These are phyloP conservation scores for Lepidium africanum DNA, from an alignment of 345 rosid genomes.

Conservation along the genomic window DNA sequence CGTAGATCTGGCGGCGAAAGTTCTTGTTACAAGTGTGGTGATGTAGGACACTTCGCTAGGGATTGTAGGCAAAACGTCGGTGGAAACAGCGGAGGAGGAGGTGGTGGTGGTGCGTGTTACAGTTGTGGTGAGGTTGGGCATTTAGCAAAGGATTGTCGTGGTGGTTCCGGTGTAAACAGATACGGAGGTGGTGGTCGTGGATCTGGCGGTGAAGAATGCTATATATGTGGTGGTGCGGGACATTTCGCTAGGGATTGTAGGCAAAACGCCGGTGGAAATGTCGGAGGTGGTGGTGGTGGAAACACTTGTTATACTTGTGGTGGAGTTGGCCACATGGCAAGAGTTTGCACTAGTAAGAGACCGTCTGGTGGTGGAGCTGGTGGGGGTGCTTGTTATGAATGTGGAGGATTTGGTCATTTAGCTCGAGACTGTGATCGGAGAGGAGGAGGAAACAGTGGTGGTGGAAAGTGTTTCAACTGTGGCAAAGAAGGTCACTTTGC, in stretches of 20 bases:
- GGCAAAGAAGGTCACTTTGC: constrained; percentile 48
- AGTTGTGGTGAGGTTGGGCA: constrained; percentile 33
- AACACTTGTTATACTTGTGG: constrained; percentile 34
- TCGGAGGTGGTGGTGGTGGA: constrained; percentile 20
- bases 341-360: constrained; percentile 31
- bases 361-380: constrained; percentile 18
- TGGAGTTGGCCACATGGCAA: constrained; percentile 30
- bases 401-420: constrained; percentile 30
- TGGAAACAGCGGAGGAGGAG: constrained; percentile 21
- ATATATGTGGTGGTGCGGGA: constrained; percentile 38
- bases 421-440: constrained; percentile 38
- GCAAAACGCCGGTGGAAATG: constrained; percentile 18
- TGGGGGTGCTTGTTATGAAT: constrained; percentile 28
- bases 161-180: constrained; percentile 17
- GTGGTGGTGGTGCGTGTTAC: constrained; percentile 25
- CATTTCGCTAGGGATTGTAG: constrained; percentile 52
- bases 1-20: constrained; percentile 32
- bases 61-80: constrained; percentile 35
- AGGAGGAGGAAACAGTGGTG: constrained; percentile 3
- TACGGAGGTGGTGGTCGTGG: constrained; percentile 23
- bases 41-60: constrained; percentile 44
- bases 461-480: constrained; percentile 35
- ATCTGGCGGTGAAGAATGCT: constrained; percentile 37
- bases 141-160: constrained; percentile 38
- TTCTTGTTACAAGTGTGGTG: constrained; percentile 43